A percentile compares a stretch with the other conserved stretches of the same genome.
phyloP scores from a whole-genome alignment of 257 asterid species.

The Ehretia macrophylla region DNA sequence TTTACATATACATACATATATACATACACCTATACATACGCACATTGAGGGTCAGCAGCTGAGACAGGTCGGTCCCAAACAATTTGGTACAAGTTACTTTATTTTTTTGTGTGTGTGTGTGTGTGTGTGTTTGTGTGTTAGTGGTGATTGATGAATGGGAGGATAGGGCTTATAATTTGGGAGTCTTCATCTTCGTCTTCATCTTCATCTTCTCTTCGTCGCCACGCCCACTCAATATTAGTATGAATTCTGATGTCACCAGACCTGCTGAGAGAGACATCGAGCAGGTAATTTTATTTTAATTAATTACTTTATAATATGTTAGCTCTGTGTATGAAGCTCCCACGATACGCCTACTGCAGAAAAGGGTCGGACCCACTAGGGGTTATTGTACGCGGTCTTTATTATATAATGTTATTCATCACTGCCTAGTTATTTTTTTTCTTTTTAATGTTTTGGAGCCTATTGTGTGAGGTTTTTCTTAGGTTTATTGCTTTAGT shows the following conservation, averaged over 20 bases:
- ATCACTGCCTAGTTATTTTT: background rate
- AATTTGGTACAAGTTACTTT: background rate
- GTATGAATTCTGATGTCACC: background rate
- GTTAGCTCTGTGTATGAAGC: too few species aligned
- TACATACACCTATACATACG: background rate
- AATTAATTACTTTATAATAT: background rate
- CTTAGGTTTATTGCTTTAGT: background rate
- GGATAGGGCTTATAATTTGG: background rate
- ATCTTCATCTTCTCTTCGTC: background rate
- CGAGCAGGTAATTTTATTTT: background rate
- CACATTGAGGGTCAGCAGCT: background rate
- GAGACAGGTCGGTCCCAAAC: background rate
- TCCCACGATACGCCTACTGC: too few species aligned
- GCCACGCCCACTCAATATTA: background rate
- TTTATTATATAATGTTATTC: too few species aligned
- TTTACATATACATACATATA: background rate
- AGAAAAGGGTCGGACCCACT: too few species aligned
- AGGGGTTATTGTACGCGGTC: too few species aligned
- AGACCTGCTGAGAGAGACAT: constrained; percentile 1
- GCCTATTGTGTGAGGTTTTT: too few species aligned
- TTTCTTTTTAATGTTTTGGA: too few species aligned
- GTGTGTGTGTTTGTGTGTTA: background rate
- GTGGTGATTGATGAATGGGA: background rate
- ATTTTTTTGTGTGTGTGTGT: too few species aligned
- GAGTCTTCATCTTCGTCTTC: too few species aligned